A percentile compares a stretch with the other conserved stretches of the same genome.
Conservation (phyloP, 495 filamentous ascomycete genomes). For the Aspergillus saccharolyticus region DNA sequence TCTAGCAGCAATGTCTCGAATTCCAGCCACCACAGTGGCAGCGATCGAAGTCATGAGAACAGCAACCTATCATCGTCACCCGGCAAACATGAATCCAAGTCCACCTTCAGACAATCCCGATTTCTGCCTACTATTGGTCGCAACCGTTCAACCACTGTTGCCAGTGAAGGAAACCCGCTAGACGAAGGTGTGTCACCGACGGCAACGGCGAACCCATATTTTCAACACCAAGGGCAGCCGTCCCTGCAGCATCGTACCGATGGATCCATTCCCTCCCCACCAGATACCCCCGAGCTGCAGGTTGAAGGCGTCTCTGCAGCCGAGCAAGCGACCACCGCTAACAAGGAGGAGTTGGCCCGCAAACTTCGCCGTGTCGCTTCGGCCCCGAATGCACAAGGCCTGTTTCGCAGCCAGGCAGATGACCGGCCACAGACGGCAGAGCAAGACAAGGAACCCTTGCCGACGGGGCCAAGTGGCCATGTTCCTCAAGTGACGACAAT, state of each 20-base stretch:
- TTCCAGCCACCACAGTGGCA: conserved; percentile 26
- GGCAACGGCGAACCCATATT: conserved; percentile 94
- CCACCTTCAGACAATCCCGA: conserved; percentile 71
- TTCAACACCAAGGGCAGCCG: conserved; percentile 92
- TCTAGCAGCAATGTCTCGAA: conserved; percentile 49
- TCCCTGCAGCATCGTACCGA: conserved; percentile 91
- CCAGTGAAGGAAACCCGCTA: conserved; percentile 86
- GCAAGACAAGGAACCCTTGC: conserved; percentile 69
- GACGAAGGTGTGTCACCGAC: conserved; percentile 89
- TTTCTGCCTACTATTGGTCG: conserved; percentile 77
- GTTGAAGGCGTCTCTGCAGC: conserved; percentile 65
- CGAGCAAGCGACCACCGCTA: conserved; percentile 70
- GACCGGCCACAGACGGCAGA: conserved; percentile 77
- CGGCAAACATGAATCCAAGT: conserved; percentile 52
- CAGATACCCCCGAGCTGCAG: conserved; percentile 78
- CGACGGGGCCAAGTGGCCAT: conserved; percentile 48
- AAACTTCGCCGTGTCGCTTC: conserved; percentile 92
- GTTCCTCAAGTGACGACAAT: conserved; percentile 55
- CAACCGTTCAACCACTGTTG: conserved; percentile 79
- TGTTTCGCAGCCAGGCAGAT: conserved; percentile 65
- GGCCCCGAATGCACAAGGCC: conserved; percentile 91
- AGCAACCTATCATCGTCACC: conserved; percentile 22
- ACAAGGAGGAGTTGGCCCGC: conserved; percentile 88
- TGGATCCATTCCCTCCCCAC: conserved; percentile 91
- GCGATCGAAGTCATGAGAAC: conserved; percentile 17